Evolutionary conservation across 768 basidiomycete genomes (phyloP).

Genomic region (Filobasidium wieringae): DNA sequence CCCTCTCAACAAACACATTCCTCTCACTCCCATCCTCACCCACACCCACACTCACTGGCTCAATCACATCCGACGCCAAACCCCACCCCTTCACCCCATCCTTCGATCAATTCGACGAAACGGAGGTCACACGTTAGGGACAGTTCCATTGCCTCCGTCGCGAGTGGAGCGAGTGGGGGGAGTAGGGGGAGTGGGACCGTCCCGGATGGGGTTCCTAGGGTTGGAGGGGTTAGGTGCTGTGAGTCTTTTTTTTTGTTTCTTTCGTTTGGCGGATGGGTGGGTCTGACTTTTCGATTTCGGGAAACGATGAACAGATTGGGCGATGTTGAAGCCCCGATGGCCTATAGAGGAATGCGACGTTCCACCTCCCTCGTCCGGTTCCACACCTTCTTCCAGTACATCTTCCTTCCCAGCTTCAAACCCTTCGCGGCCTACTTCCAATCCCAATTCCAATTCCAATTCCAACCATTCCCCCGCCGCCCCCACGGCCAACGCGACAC

Average conservation of each 20-base stretch:
- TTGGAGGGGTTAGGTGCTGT: constrained; percentile 10
- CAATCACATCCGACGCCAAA: too few species aligned
- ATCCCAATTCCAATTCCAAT: neutral
- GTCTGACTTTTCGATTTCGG: neutral
- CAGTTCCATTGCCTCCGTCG: too few species aligned
- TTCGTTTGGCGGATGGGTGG: neutral
- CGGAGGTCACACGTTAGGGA: too few species aligned
- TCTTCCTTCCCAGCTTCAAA: neutral
- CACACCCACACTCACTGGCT: too few species aligned
- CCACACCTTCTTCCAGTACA: neutral
- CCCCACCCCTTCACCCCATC: too few species aligned
- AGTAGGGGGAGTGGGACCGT: neutral
- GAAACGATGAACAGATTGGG: constrained; percentile 5
- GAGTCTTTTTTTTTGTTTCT: neutral
- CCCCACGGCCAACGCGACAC: neutral
- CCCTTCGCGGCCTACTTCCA: neutral
- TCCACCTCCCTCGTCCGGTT: neutral
- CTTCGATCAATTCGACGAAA: too few species aligned
- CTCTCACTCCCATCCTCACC: too few species aligned
- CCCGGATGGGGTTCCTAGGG: constrained; percentile 2
- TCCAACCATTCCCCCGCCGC: neutral
- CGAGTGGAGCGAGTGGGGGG: neutral
- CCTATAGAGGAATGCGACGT: neutral
- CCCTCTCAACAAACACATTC: too few species aligned
- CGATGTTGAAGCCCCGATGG: constrained; percentile 9